These are phyloP conservation scores for Colletotrichum musicola DNA, from an alignment of 2,329 filamentous ascomycete species.

Conservation along the genomic window DNA sequence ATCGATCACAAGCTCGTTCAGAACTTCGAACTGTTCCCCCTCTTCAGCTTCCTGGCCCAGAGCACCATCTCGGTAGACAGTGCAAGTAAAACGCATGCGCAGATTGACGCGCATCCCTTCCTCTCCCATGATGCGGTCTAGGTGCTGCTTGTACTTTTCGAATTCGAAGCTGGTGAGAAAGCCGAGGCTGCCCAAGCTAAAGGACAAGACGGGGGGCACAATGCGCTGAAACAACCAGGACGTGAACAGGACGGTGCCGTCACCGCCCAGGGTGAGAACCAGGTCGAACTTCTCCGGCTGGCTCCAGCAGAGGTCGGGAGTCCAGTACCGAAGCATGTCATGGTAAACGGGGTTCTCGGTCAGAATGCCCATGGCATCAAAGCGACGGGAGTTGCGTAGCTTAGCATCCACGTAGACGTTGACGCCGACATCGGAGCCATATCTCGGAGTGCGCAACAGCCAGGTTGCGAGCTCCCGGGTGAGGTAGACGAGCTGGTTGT, in stretches of 20 bases:
- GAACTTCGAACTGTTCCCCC: constrained; percentile 95
- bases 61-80: constrained; percentile 83
- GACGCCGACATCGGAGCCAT: constrained; percentile 89
- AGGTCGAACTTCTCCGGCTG: constrained; percentile 96
- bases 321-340: constrained; percentile 94
- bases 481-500: constrained; percentile 90
- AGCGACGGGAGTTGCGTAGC: constrained; percentile 87
- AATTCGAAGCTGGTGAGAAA: constrained; percentile 93
- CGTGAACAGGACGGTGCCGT: constrained; percentile 89
- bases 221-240: constrained; percentile 94
- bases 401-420: constrained; percentile 99
- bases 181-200: constrained; percentile 86
- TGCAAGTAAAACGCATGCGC: constrained; percentile 99
- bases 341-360: constrained; percentile 81
- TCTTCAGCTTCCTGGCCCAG: constrained; percentile 79
- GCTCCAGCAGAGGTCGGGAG: constrained; percentile 93
- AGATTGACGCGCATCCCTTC: constrained; percentile 97
- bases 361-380: constrained; percentile 80
- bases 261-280: constrained; percentile 87
- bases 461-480: constrained; percentile 90
- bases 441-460: constrained; percentile 89
- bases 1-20: constrained; percentile 99
- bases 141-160: constrained; percentile 85
- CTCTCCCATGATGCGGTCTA: constrained; percentile 92
- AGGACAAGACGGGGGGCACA: constrained; percentile 86